Conservation (phyloP, 2,329 filamentous ascomycete genomes). For the Colletotrichum horii region DNA sequence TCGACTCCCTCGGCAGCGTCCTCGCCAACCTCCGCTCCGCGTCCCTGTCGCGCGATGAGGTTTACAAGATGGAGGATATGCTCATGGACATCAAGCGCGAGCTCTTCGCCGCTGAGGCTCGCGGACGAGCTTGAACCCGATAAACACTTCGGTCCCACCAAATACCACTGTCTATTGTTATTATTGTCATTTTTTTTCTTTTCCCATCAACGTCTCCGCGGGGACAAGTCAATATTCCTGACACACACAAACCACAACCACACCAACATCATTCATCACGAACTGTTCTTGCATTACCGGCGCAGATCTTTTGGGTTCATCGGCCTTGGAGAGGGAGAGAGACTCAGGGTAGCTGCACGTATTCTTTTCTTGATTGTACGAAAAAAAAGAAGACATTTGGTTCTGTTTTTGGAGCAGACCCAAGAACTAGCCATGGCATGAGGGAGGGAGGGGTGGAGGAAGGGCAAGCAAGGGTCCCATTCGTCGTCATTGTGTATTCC, state of each 20-base stretch:
- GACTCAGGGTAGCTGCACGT: neutral
- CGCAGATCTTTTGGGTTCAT: conserved; percentile 10
- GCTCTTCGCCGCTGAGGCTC: conserved; percentile 72
- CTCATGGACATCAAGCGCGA: conserved; percentile 80
- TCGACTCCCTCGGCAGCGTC: conserved; percentile 57
- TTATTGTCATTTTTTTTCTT: neutral
- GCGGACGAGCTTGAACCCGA: conserved; percentile 47
- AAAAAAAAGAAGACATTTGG: neutral
- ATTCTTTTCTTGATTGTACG: neutral
- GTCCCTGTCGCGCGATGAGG: conserved; percentile 67
- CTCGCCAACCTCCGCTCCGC: conserved; percentile 65
- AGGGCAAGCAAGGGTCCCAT: neutral
- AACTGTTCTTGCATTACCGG: conserved; percentile 7
- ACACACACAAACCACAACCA: neutral
- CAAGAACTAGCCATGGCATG: neutral
- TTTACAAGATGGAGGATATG: conserved; percentile 76
- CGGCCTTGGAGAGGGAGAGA: neutral
- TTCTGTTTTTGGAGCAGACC: neutral
- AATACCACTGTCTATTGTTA: neutral
- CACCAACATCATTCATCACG: conserved; percentile 7
- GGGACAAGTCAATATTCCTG: conserved; percentile 12
- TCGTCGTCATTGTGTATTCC: neutral
- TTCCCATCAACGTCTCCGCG: neutral
- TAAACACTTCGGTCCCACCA: neutral
- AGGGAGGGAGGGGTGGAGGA: neutral